Conservation (phyloP, 441 rosid species). For the Brassica hybrid region DNA sequence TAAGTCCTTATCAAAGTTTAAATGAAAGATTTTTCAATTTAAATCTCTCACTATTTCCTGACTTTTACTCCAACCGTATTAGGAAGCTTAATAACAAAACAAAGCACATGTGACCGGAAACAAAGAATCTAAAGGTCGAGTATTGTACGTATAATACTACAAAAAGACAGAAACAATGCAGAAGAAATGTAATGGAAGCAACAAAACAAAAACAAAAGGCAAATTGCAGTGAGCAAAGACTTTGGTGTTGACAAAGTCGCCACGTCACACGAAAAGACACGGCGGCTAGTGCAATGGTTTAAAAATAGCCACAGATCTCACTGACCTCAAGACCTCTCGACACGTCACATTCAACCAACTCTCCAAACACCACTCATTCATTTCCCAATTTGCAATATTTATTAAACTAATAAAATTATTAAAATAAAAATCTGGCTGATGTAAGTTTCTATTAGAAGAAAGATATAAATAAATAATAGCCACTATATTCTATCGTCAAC, state of each 20-base stretch:
- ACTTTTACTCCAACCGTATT: neutral
- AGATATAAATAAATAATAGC: neutral
- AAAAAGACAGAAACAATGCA: too few relatives aligned
- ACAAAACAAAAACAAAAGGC: neutral
- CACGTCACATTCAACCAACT: conserved; percentile 17
- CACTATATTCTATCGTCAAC: conserved; percentile 20
- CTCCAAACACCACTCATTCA: conserved; percentile 37
- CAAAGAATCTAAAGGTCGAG: neutral
- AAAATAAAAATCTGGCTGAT: neutral
- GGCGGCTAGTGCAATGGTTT: conserved; percentile 16
- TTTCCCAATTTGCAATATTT: conserved; percentile 26
- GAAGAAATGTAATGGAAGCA: conserved; percentile 27
- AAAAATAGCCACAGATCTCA: conserved; percentile 36
- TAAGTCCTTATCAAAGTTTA: too few relatives aligned
- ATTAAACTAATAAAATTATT: too few relatives aligned
- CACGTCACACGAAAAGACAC: conserved; percentile 30
- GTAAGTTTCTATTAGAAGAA: neutral
- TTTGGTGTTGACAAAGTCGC: conserved; percentile 38
- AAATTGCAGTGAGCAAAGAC: conserved; percentile 21
- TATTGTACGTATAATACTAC: too few relatives aligned
- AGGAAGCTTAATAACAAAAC: neutral
- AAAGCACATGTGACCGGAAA: neutral
- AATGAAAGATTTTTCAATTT: neutral
- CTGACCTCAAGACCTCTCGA: conserved; percentile 17
- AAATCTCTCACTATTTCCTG: neutral